A percentile compares a stretch with the other conserved stretches of the same genome.
Evolutionary conservation across 805 yeast species (phyloP).

Genomic region (Candida qinlingensis): DNA sequence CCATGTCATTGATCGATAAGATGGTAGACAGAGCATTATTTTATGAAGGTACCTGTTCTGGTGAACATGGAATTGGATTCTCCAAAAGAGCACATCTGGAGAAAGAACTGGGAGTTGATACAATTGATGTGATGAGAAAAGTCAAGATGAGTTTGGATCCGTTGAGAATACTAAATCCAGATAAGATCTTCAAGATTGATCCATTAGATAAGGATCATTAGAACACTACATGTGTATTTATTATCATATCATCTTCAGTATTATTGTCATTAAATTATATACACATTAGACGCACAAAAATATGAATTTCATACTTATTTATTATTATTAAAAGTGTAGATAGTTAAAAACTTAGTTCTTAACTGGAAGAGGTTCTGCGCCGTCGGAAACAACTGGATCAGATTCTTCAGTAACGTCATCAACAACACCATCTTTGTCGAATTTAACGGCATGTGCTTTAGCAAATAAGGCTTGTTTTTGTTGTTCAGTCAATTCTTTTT

Average conservation of each 20-base stretch:
- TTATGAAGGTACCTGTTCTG: constrained; percentile 78
- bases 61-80: constrained; percentile 82
- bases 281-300: neutral
- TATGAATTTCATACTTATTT: neutral
- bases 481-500: constrained; percentile 46
- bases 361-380: neutral
- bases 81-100: constrained; percentile 61
- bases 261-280: neutral
- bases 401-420: neutral
- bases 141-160: constrained; percentile 72
- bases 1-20: constrained; percentile 48
- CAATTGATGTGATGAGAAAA: constrained; percentile 68
- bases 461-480: constrained; percentile 50
- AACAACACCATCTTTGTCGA: constrained; percentile 31
- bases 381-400: neutral
- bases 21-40: constrained; percentile 62
- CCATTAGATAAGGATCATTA: constrained; percentile 28
- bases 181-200: constrained; percentile 67
- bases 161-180: constrained; percentile 68
- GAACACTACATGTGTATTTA: neutral
- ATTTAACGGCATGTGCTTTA: constrained; percentile 34
- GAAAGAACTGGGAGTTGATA: constrained; percentile 59
- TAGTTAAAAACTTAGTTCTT: neutral
- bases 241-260: neutral
- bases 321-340: neutral